These are phyloP conservation scores for Williopsis jadinii DNA, from an alignment of 1,139 yeast genomes.

Conservation along the genomic window DNA sequence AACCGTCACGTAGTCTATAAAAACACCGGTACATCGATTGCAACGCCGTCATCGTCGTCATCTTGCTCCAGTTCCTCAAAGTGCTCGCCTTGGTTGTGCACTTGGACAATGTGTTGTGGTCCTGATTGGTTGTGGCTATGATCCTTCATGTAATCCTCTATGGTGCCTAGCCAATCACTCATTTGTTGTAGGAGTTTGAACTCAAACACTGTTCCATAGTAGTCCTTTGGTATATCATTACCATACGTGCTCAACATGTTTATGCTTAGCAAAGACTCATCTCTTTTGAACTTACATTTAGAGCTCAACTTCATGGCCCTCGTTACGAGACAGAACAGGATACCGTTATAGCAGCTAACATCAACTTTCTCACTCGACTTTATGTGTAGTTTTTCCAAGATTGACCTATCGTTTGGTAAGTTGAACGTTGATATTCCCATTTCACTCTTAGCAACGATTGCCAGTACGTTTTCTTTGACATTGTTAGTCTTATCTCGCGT, in stretches of 20 bases:
- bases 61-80: conserved; percentile 4
- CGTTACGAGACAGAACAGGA: conserved; percentile 44
- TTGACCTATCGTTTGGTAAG: conserved; percentile 57
- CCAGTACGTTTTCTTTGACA: conserved; percentile 23
- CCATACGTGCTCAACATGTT: conserved; percentile 27
- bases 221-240: conserved; percentile 28
- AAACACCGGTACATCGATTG: conserved; percentile 25
- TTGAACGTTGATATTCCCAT: conserved; percentile 64
- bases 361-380: conserved; percentile 21
- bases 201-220: conserved; percentile 57
- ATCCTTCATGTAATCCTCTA: no score
- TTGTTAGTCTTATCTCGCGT: conserved; percentile 18
- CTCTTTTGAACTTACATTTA: conserved; percentile 55
- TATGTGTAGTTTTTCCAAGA: conserved; percentile 45
- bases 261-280: conserved; percentile 34
- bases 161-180: background rate
- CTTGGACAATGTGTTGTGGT: no score
- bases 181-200: conserved; percentile 48
- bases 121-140: no score
- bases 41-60: conserved; percentile 9
- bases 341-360: conserved; percentile 42
- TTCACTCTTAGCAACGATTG: conserved; percentile 58
- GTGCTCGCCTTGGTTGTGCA: no score
- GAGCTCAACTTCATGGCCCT: conserved; percentile 50
- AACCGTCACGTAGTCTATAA: conserved; percentile 11